A percentile compares a stretch with the other conserved stretches of the same genome.
These are phyloP conservation scores for Graphium sp. DNA, from an alignment of 2,329 filamentous ascomycete genomes.

Conservation along the genomic window DNA sequence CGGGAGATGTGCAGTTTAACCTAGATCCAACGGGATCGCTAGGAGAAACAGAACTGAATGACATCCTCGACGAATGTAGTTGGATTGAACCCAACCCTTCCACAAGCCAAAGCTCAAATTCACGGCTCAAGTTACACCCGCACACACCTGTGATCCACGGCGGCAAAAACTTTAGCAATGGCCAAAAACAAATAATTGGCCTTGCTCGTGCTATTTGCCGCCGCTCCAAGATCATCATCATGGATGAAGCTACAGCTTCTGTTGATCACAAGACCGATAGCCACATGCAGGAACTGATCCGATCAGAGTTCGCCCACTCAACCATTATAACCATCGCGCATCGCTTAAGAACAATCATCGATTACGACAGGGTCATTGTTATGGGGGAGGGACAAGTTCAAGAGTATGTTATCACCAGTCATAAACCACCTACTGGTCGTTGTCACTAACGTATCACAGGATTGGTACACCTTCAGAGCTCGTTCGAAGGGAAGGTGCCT, in stretches of 20 bases:
- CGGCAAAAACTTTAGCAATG: slow-evolving; percentile 27
- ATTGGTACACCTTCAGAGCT: no score
- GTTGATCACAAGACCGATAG: slow-evolving; percentile 30
- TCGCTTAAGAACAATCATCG: slow-evolving; percentile 29
- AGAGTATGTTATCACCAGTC: slow-evolving; percentile 16
- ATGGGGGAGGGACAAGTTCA: slow-evolving; percentile 25
- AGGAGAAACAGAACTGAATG: slow-evolving; percentile 10
- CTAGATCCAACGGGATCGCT: slow-evolving; percentile 36
- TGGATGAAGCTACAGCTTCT: slow-evolving; percentile 31
- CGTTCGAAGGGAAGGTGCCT: no score
- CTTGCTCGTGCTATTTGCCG: slow-evolving; percentile 27
- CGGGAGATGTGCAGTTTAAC: slow-evolving; percentile 24
- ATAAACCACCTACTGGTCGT: no score
- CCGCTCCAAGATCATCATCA: slow-evolving; percentile 25
- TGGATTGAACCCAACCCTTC: no score
- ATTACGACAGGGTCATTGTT: slow-evolving; percentile 32
- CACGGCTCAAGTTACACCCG: slow-evolving; percentile 19
- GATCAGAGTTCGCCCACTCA: no score
- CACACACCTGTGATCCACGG: slow-evolving; percentile 21
- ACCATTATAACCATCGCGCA: slow-evolving; percentile 32
- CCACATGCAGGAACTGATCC: slow-evolving; percentile 26
- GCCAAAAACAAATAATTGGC: slow-evolving; percentile 30
- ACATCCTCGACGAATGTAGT: no score
- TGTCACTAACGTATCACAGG: no score
- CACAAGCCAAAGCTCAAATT: no score